These are phyloP conservation scores for Aegilops bicornis DNA, from an alignment of 176 grass and related monocot genomes.

Conservation along the genomic window DNA sequence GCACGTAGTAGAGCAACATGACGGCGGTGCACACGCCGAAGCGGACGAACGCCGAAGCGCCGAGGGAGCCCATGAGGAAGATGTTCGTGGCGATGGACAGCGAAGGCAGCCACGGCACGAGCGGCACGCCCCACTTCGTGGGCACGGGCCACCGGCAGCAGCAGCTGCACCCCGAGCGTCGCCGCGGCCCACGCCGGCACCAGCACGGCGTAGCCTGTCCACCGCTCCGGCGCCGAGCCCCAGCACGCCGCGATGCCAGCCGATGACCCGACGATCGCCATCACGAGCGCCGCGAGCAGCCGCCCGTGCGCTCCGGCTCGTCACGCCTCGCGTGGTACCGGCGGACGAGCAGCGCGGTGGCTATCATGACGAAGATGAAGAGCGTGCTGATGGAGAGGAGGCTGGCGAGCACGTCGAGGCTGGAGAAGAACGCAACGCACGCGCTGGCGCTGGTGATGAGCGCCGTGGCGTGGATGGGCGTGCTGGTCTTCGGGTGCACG, in stretches of 20 bases:
- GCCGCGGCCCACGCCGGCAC: background rate
- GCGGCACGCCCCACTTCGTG: background rate
- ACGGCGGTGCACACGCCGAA: background rate
- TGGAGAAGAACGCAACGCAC: background rate
- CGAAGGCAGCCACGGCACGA: constrained; percentile 5
- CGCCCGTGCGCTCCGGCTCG: background rate
- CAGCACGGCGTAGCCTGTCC: background rate
- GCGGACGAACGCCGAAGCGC: background rate
- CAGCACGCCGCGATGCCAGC: background rate
- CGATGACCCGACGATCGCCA: background rate
- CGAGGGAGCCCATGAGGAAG: constrained; percentile 8
- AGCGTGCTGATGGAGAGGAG: constrained; percentile 13
- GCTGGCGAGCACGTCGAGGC: constrained; percentile 16
- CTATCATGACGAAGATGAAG: constrained; percentile 15
- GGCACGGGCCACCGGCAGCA: background rate
- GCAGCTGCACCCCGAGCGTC: background rate
- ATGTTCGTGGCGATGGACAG: background rate
- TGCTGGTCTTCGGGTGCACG: constrained; percentile 13
- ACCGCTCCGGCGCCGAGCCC: background rate
- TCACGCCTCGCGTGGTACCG: background rate
- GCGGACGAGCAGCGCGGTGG: background rate
- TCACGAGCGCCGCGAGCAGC: background rate
- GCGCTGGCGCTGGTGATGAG: background rate
- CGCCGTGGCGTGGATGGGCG: background rate
- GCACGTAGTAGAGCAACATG: constrained; percentile 14